Base-by-base conservation (phyloP, 805 yeast genomes). In the Dipodascopsis tothii region DNA sequence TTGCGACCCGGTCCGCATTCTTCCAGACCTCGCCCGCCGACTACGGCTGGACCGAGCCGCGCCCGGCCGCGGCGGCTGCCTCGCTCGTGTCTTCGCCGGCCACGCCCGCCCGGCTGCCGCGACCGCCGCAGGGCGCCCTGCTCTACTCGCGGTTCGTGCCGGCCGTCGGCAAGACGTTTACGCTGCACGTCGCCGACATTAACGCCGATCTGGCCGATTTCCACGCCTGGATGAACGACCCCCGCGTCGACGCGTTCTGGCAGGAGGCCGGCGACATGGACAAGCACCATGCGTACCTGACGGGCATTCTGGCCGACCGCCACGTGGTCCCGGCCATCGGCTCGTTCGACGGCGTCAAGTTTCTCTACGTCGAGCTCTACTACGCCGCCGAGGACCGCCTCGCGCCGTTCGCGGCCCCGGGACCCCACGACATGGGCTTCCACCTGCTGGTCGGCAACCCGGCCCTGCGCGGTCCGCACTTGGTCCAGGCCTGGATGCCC, bases 191-290 rank as follows among this genome's bases (percentile, higher is more conserved):
- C 23, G 33, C 48, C 7, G 44, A 44, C 38, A 41, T 30, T 5
- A 33, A 36, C 3, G 40, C 34, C 7, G 48, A 56, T 21, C 34
- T 39, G n/a, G 46, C 27, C 2, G 25, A 28, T 21, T 56, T 56
- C 37, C 36, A 45, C 2, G 39, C 22, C 19, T 56, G 59, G 59
- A 54, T 54, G 56, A 50, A 54, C 43, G 39, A 37, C 35, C 55
- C 54, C 22, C 46, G 59, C 7, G 59, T 56, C 6, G 49, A 47
- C 21, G 27, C 41, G 32, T 56, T 56, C 39, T 56, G 60, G 60
- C 39, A 40, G 11, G 51, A 54, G 54, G 32, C 36, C 17, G 50
- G 51, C 16, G 38, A 37, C 27, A 35, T 16, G 22, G 46, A 36
- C 6, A 28, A 30, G 6, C 60, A 56, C 30, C 25, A 21, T 14